Evolutionary conservation across 345 rosid genomes (phyloP).

Genomic region (Brassica cretica): DNA sequence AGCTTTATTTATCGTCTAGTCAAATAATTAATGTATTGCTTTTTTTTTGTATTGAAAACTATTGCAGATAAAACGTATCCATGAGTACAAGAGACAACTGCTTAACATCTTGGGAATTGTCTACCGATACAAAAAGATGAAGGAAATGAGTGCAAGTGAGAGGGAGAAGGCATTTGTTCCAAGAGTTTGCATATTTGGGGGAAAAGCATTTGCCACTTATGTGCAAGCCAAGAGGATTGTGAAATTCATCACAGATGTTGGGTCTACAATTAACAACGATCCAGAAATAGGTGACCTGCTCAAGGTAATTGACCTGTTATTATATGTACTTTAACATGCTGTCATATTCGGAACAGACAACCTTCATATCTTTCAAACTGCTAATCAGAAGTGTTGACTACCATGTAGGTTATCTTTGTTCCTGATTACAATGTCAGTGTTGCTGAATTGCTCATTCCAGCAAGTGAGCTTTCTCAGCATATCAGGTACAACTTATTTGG

Average conservation of each 20-base stretch:
- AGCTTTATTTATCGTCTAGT: slow-evolving; percentile 11
- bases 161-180: slow-evolving; percentile 57
- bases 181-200: slow-evolving; percentile 78
- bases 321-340: background rate
- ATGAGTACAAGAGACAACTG: slow-evolving; percentile 76
- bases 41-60: background rate
- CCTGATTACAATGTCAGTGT: slow-evolving; percentile 88
- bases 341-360: slow-evolving; percentile 5
- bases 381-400: slow-evolving; percentile 17
- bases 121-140: slow-evolving; percentile 75
- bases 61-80: slow-evolving; percentile 73
- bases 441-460: slow-evolving; percentile 80
- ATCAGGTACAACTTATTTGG: slow-evolving; percentile 54
- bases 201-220: slow-evolving; percentile 79
- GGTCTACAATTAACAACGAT: slow-evolving; percentile 64
- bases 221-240: slow-evolving; percentile 85
- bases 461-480: slow-evolving; percentile 85
- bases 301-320: slow-evolving; percentile 49
- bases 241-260: slow-evolving; percentile 74
- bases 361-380: background rate
- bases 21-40: background rate
- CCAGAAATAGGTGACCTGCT: slow-evolving; percentile 72
- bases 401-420: slow-evolving; percentile 63
- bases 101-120: slow-evolving; percentile 72
- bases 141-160: slow-evolving; percentile 63